Conservation (phyloP, 2,329 filamentous ascomycete species). For the Monilinia aucupariae region DNA sequence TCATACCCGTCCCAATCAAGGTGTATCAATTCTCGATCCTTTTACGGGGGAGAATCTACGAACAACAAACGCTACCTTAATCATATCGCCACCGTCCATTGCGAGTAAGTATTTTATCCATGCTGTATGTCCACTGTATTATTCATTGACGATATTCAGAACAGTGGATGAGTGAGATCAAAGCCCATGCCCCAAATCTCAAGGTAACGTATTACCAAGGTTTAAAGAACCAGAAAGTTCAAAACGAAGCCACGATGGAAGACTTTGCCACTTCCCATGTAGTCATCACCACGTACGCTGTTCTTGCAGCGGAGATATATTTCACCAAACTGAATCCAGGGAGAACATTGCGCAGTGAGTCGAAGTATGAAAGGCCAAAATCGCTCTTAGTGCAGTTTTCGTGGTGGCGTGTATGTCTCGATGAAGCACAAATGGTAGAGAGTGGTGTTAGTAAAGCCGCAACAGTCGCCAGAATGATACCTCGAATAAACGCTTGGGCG, state of each 20-base stretch:
- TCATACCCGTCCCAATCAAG: conserved; percentile 43
- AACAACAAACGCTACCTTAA: conserved; percentile 52
- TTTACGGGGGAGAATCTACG: conserved; percentile 42
- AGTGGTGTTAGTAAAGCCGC: conserved; percentile 81
- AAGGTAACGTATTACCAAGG: conserved; percentile 54
- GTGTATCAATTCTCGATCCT: conserved; percentile 33
- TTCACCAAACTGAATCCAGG: conserved; percentile 66
- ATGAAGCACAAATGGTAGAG: conserved; percentile 90
- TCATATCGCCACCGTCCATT: conserved; percentile 54
- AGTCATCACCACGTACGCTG: conserved; percentile 59
- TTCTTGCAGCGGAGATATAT: conserved; percentile 76
- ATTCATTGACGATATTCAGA: conserved; percentile 32
- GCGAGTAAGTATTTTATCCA: conserved; percentile 10
- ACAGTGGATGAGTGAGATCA: conserved; percentile 59
- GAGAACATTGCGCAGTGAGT: conserved; percentile 56
- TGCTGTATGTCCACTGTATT: background rate
- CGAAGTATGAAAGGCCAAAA: conserved; percentile 58
- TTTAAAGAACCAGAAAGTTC: conserved; percentile 33
- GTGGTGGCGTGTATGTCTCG: conserved; percentile 81
- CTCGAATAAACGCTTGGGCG: conserved; percentile 83
- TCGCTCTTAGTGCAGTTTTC: conserved; percentile 72
- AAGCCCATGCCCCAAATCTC: conserved; percentile 52
- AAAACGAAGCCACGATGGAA: conserved; percentile 38
- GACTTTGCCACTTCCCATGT: conserved; percentile 50
- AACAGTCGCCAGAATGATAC: conserved; percentile 70